Percentiles rank a stretch among this genome's conserved stretches.
Conservation (phyloP, 345 rosid species). For the Xanthoceras sorbifolium region DNA sequence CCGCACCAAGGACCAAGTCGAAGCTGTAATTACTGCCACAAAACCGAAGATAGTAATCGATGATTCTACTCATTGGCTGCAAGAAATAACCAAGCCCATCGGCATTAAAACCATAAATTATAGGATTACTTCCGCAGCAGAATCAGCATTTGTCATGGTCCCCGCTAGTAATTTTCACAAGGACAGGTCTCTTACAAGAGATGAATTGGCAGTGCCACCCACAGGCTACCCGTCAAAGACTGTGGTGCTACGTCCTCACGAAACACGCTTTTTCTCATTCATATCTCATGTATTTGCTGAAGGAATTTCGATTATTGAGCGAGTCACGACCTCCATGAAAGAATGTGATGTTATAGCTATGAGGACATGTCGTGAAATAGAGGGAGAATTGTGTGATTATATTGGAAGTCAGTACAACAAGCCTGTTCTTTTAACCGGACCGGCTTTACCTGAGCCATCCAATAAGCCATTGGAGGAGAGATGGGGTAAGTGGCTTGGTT, state of each 20-base stretch:
- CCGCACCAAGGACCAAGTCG: conserved; percentile 55
- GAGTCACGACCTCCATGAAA: no score
- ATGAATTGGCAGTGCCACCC: conserved; percentile 54
- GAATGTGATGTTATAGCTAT: no score
- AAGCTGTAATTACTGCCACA: conserved; percentile 25
- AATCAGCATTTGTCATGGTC: conserved; percentile 54
- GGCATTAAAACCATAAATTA: no score
- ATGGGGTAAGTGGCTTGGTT: no score
- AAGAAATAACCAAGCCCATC: no score
- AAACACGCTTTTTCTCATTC: no score
- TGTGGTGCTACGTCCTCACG: conserved; percentile 43
- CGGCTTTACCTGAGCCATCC: no score
- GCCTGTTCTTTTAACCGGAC: conserved; percentile 61
- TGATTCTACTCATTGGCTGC: conserved; percentile 62
- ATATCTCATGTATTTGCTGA: no score
- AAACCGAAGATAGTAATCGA: conserved; percentile 54
- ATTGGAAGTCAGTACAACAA: conserved; percentile 47
- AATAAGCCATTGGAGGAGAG: no score
- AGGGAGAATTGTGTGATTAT: conserved; percentile 63
- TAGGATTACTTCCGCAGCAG: conserved; percentile 50
- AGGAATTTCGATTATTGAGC: no score
- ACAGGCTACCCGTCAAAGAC: conserved; percentile 61
- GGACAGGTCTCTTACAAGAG: conserved; percentile 39
- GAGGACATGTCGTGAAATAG: conserved; percentile 70
- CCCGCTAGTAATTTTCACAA: conserved; percentile 52